A percentile compares a stretch with the other conserved stretches of the same genome.
phyloP scores from a whole-genome alignment of 331 rosid genomes.

The Rhamnella rubrinervis region DNA sequence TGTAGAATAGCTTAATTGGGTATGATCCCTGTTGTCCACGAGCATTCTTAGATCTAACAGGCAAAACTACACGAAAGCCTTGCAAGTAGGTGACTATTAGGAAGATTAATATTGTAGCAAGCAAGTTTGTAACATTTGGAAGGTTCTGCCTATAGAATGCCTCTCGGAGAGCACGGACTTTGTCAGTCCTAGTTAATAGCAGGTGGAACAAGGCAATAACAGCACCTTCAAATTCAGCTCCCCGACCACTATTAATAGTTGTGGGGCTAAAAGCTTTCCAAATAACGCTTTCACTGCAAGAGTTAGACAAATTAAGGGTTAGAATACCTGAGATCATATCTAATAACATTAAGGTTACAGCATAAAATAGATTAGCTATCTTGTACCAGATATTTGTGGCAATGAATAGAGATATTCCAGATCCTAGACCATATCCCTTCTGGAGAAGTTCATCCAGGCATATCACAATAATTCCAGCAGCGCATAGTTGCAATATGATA shows the following conservation, averaged over 20 bases:
- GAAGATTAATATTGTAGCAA: constrained; percentile 48
- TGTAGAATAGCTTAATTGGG: constrained; percentile 54
- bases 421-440: constrained; percentile 56
- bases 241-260: constrained; percentile 44
- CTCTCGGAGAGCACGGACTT: constrained; percentile 50
- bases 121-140: constrained; percentile 49
- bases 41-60: constrained; percentile 49
- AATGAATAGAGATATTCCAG: constrained; percentile 51
- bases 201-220: constrained; percentile 47
- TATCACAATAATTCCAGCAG: constrained; percentile 46
- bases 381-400: constrained; percentile 48
- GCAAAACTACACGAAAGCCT: constrained; percentile 53
- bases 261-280: constrained; percentile 58
- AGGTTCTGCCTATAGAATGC: constrained; percentile 52
- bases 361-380: not conserved
- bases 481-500: constrained; percentile 43
- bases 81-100: constrained; percentile 54
- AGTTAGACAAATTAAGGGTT: constrained; percentile 3
- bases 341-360: not conserved
- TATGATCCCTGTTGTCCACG: constrained; percentile 52
- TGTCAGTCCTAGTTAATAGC: constrained; percentile 42
- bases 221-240: constrained; percentile 61
- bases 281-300: constrained; percentile 46
- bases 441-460: constrained; percentile 56
- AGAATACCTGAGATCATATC: not conserved